These are phyloP conservation scores for Cyclotella cryptica DNA, from an alignment of 108 stramenopile genomes.

Conservation along the genomic window DNA sequence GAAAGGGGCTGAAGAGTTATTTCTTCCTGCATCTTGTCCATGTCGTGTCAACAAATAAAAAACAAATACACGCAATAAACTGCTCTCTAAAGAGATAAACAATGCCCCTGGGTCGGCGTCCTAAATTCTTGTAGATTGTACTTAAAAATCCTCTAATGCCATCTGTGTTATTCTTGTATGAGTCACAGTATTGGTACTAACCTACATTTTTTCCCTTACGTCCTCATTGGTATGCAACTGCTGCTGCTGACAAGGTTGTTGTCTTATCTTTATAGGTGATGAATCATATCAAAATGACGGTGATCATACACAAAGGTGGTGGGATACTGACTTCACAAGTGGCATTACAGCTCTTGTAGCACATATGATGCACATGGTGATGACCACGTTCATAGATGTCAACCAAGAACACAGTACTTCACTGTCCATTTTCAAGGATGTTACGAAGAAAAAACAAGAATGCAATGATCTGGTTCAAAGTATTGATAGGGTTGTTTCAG, in stretches of 20 bases:
- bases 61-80: too few species aligned
- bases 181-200: too few species aligned
- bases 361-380: neutral
- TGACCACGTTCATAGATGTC: neutral
- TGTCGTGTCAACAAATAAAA: too few species aligned
- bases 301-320: slow-evolving; percentile 10
- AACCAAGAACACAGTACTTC: neutral
- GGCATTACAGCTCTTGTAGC: neutral
- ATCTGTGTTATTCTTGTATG: too few species aligned
- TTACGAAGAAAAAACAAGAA: neutral
- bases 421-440: neutral
- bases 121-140: too few species aligned
- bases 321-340: slow-evolving; percentile 9
- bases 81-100: too few species aligned
- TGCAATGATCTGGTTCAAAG: neutral
- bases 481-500: neutral
- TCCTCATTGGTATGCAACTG: neutral
- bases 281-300: neutral
- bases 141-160: too few species aligned
- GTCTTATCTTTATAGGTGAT: slow-evolving; percentile 1
- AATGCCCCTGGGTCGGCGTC: too few species aligned
- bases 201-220: too few species aligned
- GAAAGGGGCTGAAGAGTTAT: too few species aligned
- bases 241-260: neutral
- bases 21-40: too few species aligned